A percentile compares a stretch with the other conserved stretches of the same genome.
Evolutionary conservation across 495 filamentous ascomycete species (phyloP).

Genomic region (Aspergillus campestris): DNA sequence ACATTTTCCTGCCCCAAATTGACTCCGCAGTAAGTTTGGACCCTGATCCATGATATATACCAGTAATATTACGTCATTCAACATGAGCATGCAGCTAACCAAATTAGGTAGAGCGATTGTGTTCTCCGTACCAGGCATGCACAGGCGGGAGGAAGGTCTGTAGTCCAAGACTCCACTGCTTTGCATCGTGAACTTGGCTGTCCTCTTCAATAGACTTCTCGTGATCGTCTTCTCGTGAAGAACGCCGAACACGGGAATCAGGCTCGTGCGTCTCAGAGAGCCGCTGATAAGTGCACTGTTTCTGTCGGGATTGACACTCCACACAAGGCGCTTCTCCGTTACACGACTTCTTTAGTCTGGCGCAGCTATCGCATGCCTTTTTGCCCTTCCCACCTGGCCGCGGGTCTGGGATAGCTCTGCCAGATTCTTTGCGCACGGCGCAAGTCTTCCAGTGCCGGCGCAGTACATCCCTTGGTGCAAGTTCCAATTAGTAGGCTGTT

Average conservation of each 20-base stretch:
- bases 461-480: constrained; percentile 18
- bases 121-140: constrained; percentile 2
- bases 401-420: constrained; percentile 19
- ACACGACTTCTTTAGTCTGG: constrained; percentile 25
- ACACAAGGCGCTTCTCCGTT: constrained; percentile 19
- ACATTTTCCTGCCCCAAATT: no score
- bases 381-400: constrained; percentile 24
- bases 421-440: constrained; percentile 14
- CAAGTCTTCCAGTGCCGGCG: constrained; percentile 31
- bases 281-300: constrained; percentile 24
- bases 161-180: constrained; percentile 16
- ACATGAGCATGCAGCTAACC: neutral
- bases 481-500: neutral
- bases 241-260: neutral
- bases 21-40: no score
- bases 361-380: constrained; percentile 31
- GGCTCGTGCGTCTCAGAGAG: constrained; percentile 3
- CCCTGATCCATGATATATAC: neutral
- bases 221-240: no score
- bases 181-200: neutral
- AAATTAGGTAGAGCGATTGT: neutral
- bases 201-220: neutral
- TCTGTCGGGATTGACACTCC: constrained; percentile 20
- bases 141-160: constrained; percentile 18
- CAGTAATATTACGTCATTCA: neutral